Conservation (phyloP, 2,329 filamentous ascomycete species). For the Botrytis sinoallii region DNA sequence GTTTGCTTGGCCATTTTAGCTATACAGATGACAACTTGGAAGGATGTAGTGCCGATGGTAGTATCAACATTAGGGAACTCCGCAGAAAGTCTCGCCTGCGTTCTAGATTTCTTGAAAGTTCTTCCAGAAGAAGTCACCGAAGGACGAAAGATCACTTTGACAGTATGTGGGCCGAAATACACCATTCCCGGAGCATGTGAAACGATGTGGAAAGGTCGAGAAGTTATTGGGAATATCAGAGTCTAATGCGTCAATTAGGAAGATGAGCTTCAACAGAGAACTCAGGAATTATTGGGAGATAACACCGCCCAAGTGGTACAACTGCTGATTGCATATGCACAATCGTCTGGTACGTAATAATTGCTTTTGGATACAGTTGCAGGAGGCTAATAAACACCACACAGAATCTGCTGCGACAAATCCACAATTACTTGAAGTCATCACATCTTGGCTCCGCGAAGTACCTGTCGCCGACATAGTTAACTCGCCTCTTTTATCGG, state of each 20-base stretch:
- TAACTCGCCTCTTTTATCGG: slow-evolving; percentile 77
- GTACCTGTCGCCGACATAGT: slow-evolving; percentile 81
- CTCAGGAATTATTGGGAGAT: slow-evolving; percentile 82
- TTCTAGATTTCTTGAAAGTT: slow-evolving; percentile 94
- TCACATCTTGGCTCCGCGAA: slow-evolving; percentile 94
- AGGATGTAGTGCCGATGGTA: slow-evolving; percentile 82
- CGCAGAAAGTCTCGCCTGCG: slow-evolving; percentile 75
- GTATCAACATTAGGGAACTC: slow-evolving; percentile 74
- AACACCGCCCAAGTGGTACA: slow-evolving; percentile 86
- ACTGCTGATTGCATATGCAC: slow-evolving; percentile 84
- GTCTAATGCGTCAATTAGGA: slow-evolving; percentile 67
- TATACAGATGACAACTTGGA: slow-evolving; percentile 95
- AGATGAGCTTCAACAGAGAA: slow-evolving; percentile 86
- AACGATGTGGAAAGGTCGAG: slow-evolving; percentile 39
- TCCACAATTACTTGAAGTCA: slow-evolving; percentile 88
- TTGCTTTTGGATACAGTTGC: slow-evolving; percentile 16
- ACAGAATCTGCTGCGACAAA: slow-evolving; percentile 75
- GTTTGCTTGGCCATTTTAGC: slow-evolving; percentile 92
- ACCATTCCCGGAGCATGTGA: slow-evolving; percentile 43
- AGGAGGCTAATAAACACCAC: slow-evolving; percentile 28
- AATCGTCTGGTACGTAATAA: slow-evolving; percentile 74
- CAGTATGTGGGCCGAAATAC: slow-evolving; percentile 76
- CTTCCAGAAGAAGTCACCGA: slow-evolving; percentile 98
- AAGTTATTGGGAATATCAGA: slow-evolving; percentile 37
- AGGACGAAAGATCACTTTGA: slow-evolving; percentile 98